Evolutionary conservation across 176 grass and related monocot species (phyloP).

Genomic region (Guadua angustifolia): DNA sequence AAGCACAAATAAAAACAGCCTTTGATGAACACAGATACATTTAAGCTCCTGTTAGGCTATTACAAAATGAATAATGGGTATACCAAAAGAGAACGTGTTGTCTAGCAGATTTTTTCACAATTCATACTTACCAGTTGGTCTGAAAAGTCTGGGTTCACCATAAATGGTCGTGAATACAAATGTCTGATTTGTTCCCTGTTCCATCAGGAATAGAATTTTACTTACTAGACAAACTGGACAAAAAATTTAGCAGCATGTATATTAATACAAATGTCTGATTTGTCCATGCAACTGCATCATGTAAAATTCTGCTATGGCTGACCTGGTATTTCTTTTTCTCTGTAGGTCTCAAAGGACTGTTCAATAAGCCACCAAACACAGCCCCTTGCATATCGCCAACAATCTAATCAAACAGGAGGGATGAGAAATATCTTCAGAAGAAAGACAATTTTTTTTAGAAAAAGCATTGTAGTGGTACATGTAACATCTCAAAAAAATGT

Average conservation of each 20-base stretch:
- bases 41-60: background rate
- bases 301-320: background rate
- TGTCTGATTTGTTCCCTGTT: slow-evolving; percentile 79
- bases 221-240: background rate
- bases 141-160: slow-evolving; percentile 77
- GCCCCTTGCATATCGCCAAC: slow-evolving; percentile 80
- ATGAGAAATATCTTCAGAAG: background rate
- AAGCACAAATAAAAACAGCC: slow-evolving; percentile 1
- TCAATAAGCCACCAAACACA: slow-evolving; percentile 89
- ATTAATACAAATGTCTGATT: background rate
- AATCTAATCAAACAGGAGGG: slow-evolving; percentile 53
- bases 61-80: background rate
- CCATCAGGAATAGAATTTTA: slow-evolving; percentile 29
- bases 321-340: slow-evolving; percentile 95
- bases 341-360: slow-evolving; percentile 77
- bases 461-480: background rate
- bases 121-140: slow-evolving; percentile 66
- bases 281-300: background rate
- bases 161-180: slow-evolving; percentile 88
- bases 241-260: background rate
- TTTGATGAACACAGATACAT: background rate
- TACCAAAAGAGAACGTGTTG: background rate
- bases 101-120: background rate
- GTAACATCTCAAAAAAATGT: slow-evolving; percentile 42
- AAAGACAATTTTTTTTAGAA: slow-evolving; percentile 7